phyloP scores from a whole-genome alignment of 2,329 filamentous ascomycete species.

The Macrophomina tecta region DNA sequence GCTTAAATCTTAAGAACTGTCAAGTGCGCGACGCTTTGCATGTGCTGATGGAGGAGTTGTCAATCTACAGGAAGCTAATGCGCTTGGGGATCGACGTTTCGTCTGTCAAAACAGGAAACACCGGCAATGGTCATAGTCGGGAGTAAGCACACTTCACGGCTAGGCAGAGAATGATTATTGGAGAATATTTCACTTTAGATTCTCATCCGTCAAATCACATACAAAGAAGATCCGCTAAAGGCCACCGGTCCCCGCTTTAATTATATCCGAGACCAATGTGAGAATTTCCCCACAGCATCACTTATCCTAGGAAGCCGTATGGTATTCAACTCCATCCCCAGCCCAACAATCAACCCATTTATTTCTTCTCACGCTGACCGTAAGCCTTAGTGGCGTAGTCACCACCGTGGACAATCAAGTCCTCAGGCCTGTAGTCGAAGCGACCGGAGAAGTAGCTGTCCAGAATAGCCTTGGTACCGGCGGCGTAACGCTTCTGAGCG shows the following conservation, averaged over 20 bases:
- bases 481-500: conserved; percentile 84
- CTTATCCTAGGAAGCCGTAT: not conserved
- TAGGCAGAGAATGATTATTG: too few relatives aligned
- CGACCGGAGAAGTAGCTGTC: conserved; percentile 88
- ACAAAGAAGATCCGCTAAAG: conserved; percentile 4
- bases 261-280: not conserved
- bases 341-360: conserved; percentile 5
- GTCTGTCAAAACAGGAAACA: too few relatives aligned
- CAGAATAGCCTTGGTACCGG: conserved; percentile 87
- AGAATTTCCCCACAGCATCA: not conserved
- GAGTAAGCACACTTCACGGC: too few relatives aligned
- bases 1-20: too few relatives aligned
- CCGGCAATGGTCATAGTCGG: too few relatives aligned
- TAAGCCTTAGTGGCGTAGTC: conserved; percentile 97
- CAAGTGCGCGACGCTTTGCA: too few relatives aligned
- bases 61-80: too few relatives aligned
- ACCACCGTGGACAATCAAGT: conserved; percentile 87
- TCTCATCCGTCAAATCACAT: conserved; percentile 14
- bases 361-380: conserved; percentile 70
- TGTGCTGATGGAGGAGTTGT: too few relatives aligned
- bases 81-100: too few relatives aligned
- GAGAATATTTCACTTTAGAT: not conserved
- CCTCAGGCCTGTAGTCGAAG: conserved; percentile 86
- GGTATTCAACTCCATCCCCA: not conserved
- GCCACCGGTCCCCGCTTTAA: not conserved